Evolutionary conservation across 768 basidiomycete species (phyloP), one percentile per base, ranked within the genome.

Genomic region (Chalciporus chontae): DNA sequence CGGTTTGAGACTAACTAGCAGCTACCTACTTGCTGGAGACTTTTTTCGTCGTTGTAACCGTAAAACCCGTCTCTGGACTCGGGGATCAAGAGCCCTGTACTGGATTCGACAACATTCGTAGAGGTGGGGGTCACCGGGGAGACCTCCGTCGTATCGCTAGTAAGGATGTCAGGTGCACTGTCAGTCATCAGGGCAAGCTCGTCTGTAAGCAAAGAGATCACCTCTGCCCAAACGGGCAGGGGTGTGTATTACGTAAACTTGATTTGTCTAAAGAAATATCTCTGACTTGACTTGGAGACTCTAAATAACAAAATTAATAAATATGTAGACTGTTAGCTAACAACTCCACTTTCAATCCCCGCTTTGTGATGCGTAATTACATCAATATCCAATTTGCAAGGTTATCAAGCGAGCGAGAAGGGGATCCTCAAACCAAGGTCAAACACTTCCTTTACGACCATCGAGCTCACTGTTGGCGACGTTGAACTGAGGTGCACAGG

Each of bases 11-110:
- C 45, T 39, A 32, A 31, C 42, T 29, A 23, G 18, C 37, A 19
- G 48, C 19, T 18, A 75, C 79, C 55, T 71, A 88, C 88, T 56
- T 88, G 85, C 58, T 83, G 83, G 26, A 86, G 74, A 31, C 71
- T 83, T 60, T 85, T 87, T 70, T 91, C 90, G 57, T 92, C 87
- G 18, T 73, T 73, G 66, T 92, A 92, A 8, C 84, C 84, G 64
- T 87, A 92, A 67, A 83, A 91, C 0, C 83, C 86, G 60, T 90
- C 87, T 54, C 79, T 77, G 3, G 80, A 67, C 56, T 85, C 76
- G 8, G 74, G 71, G 17, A 71, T 68, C 37, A 69, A 55, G 37
- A 80, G 57, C 2, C 68, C 69, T 5, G 67, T 57, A 26, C 47
- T 54, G n/a, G 59, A 41, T 45, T 60, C 65, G 23, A 48, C 29